These are phyloP conservation scores for Penicillium psychrosexuale DNA, from an alignment of 2,329 filamentous ascomycete genomes.

Conservation along the genomic window DNA sequence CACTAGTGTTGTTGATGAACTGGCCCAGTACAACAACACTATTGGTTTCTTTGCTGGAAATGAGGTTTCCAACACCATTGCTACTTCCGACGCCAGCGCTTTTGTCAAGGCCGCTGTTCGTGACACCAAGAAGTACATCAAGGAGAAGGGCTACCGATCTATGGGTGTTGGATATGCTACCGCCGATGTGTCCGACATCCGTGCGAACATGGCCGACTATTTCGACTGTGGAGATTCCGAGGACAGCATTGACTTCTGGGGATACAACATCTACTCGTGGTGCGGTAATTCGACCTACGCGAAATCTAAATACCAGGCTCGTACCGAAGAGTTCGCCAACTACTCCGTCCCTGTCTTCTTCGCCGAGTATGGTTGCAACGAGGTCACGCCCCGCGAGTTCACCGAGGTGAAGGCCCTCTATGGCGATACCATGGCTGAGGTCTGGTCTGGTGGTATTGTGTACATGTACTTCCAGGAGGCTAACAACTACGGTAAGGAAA, in stretches of 20 bases:
- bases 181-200: conserved; percentile 83
- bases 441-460: conserved; percentile 92
- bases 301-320: conserved; percentile 72
- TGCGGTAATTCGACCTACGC: conserved; percentile 77
- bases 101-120: conserved; percentile 95
- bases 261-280: conserved; percentile 99
- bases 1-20: conserved; percentile 72
- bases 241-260: conserved; percentile 85
- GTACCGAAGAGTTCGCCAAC: conserved; percentile 77
- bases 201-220: conserved; percentile 76
- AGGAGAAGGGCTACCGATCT: conserved; percentile 65
- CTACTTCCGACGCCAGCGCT: conserved; percentile 82
- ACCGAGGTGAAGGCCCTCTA: conserved; percentile 80
- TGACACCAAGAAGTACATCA: conserved; percentile 90
- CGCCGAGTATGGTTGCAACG: conserved; percentile 94
- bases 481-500: conserved; percentile 58
- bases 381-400: conserved; percentile 66
- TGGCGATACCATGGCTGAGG: conserved; percentile 70
- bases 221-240: conserved; percentile 76
- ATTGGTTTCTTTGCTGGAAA: conserved; percentile 97
- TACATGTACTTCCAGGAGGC: conserved; percentile 94
- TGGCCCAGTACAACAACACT: conserved; percentile 79
- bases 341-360: conserved; percentile 95
- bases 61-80: conserved; percentile 81
- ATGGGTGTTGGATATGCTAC: conserved; percentile 92